Base-by-base conservation (phyloP, 139 green algal species). In the Chlorella ohadii region DNA sequence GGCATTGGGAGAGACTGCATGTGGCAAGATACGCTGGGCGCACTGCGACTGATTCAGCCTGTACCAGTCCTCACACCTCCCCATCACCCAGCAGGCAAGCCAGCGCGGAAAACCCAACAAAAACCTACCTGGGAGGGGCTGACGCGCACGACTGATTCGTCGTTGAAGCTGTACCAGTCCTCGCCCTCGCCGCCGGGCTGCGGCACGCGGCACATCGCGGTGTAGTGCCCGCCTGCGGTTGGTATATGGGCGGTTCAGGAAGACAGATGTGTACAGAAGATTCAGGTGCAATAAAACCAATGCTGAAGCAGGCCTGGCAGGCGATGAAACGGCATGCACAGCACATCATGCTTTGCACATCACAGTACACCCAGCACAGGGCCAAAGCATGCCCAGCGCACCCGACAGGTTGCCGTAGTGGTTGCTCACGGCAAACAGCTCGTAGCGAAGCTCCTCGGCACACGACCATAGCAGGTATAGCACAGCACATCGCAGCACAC, bases 351-450 rank as follows among this genome's bases (percentile, higher is more conserved):
- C n/a, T n/a, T n/a, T n/a, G n/a, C n/a, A n/a, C n/a, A n/a, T n/a
- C n/a, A n/a, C n/a, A n/a, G n/a, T n/a, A n/a, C n/a, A n/a, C n/a
- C n/a, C n/a, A n/a, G n/a, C n/a, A n/a, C n/a, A n/a, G n/a, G n/a
- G n/a, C n/a, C n/a, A n/a, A n/a, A 59, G 51, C 51, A 59, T 20
- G 64, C 65, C 36, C 15, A 31, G 34, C 67, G 3, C 34, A 75
- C 68, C 68, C 25, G 68, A 75, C 68, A 86, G 41, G 59, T 65
- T 78, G 63, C 82, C 82, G 33, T 86, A 86, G 64, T 86, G 82
- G 73, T 86, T 86, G 17, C 39, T 64, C 64, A 93, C 84, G 2
- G 87, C 90, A 80, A 86, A 93, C 28, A 93, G 76, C 78, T 93
- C 87, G 72, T 93, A 93, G 33, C 25, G 59, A 20, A 79, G 79